Percentiles rank a stretch among this genome's conserved stretches.
These are phyloP conservation scores for Fusarium foetens DNA, from an alignment of 2,329 filamentous ascomycete species.

Conservation along the genomic window DNA sequence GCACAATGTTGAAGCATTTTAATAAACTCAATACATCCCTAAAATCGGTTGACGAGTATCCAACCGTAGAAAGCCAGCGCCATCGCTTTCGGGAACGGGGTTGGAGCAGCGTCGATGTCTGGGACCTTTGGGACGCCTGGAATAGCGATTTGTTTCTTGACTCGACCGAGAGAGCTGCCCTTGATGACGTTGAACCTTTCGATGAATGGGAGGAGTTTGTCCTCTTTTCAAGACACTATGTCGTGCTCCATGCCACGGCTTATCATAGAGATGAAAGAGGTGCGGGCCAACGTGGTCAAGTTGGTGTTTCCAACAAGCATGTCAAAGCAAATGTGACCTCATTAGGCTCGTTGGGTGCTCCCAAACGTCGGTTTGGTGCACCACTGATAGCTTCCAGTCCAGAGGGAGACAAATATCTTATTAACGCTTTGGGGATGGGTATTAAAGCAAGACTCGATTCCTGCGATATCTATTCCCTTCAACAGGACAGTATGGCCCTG, in stretches of 20 bases:
- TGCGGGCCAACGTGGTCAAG: not conserved
- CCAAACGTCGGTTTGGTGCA: conserved; percentile 69
- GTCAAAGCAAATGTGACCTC: conserved; percentile 19
- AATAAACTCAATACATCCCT: conserved; percentile 81
- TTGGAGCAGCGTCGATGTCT: conserved; percentile 71
- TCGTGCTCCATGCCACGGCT: conserved; percentile 72
- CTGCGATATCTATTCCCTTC: conserved; percentile 60
- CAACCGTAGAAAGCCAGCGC: conserved; percentile 71
- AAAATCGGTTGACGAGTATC: conserved; percentile 78
- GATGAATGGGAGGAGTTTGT: conserved; percentile 98
- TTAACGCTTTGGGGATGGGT: conserved; percentile 58
- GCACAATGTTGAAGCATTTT: conserved; percentile 87
- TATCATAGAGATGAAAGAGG: not conserved
- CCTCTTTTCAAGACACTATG: conserved; percentile 86
- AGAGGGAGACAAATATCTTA: conserved; percentile 56
- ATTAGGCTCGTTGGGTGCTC: conserved; percentile 22
- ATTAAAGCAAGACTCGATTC: conserved; percentile 58
- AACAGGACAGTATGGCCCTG: conserved; percentile 28
- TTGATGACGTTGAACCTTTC: conserved; percentile 83
- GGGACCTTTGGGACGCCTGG: conserved; percentile 87
- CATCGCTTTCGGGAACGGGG: conserved; percentile 74
- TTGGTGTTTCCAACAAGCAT: not conserved
- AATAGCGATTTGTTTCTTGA: conserved; percentile 73
- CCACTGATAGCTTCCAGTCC: conserved; percentile 55
- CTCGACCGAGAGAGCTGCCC: conserved; percentile 63